Percentiles rank a stretch among this genome's conserved stretches.
Evolutionary conservation across 306 rosid species (phyloP).

Genomic region (Neltuma alba): DNA sequence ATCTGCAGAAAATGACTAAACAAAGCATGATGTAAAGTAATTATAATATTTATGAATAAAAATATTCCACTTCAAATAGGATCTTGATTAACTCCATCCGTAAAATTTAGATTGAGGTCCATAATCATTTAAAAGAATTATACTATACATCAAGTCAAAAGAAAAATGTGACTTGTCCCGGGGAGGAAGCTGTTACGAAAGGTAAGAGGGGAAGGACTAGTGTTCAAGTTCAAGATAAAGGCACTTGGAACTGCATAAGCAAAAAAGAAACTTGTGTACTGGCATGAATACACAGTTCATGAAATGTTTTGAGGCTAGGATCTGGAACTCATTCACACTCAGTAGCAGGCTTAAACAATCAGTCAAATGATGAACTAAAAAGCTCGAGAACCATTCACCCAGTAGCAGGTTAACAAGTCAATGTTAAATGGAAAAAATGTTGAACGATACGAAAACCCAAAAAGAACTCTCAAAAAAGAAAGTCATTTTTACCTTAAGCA

Average conservation of each 20-base stretch:
- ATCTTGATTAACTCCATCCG: background rate
- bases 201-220: background rate
- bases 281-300: background rate
- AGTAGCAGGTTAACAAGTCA: background rate
- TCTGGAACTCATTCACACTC: too few relatives aligned
- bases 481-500: slow-evolving; percentile 71
- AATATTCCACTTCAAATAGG: background rate
- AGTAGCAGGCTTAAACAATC: too few relatives aligned
- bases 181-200: background rate
- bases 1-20: slow-evolving; percentile 20
- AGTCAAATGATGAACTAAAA: slow-evolving; percentile 12
- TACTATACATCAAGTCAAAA: background rate
- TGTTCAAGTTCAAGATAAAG: background rate
- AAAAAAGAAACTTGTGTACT: background rate
- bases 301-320: too few relatives aligned
- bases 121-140: background rate
- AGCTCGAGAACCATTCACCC: background rate
- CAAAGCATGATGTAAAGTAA: slow-evolving; percentile 11
- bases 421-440: background rate
- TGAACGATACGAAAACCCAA: slow-evolving; percentile 8
- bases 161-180: background rate
- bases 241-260: background rate
- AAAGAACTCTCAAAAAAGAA: slow-evolving; percentile 22
- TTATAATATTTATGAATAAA: background rate
- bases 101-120: background rate